Base-by-base conservation (phyloP, 2,329 filamentous ascomycete species). In the Gliomastix tumulicola region DNA sequence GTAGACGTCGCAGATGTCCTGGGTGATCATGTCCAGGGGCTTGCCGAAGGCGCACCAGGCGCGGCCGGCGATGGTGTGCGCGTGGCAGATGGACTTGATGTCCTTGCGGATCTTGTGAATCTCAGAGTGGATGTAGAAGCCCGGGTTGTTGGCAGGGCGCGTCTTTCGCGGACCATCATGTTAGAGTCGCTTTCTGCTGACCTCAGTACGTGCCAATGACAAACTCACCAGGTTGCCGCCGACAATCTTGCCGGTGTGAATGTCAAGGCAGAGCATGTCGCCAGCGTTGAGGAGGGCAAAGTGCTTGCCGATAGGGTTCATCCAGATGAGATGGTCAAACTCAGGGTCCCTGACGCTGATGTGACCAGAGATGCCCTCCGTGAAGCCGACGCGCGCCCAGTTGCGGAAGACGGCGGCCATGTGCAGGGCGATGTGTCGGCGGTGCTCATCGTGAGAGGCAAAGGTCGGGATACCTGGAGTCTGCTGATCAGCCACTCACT, bases 21-120 rank as follows among this genome's bases (percentile, higher is more conserved):
- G 81, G 36, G 75, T 83, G 37, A 86, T 62, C 80, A 86, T 86
- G 41, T 85, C 81, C 15, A 87, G 62, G 3, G 72, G 74, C 19
- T 62, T 66, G 3, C 68, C 79, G 49, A 87, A 86, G 3, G 68
- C 66, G 36, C 71, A 75, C 79, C 80, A 86, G 2, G 82, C 81
- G 32, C 81, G 76, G 1, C 82, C 83, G 12, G 72, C 68, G 27
- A 66, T 67, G n/a, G 72, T 75, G 53, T 87, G 82, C 4, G 76
- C 74, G 50, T 88, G 83, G 55, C 79, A 84, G 21, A 81, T 74
- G 15, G 82, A 79, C 47, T 78, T 66, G 23, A 82, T 74, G 51
- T 84, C 71, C 5, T 73, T 72, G 21, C 82, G 64, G 5, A 77
- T 77, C 57, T 78, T 79, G 60, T 84, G 75, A 10, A 87, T 64